Evolutionary conservation across 345 rosid genomes (phyloP).

Genomic region (Eucalyptus lansdowneana): DNA sequence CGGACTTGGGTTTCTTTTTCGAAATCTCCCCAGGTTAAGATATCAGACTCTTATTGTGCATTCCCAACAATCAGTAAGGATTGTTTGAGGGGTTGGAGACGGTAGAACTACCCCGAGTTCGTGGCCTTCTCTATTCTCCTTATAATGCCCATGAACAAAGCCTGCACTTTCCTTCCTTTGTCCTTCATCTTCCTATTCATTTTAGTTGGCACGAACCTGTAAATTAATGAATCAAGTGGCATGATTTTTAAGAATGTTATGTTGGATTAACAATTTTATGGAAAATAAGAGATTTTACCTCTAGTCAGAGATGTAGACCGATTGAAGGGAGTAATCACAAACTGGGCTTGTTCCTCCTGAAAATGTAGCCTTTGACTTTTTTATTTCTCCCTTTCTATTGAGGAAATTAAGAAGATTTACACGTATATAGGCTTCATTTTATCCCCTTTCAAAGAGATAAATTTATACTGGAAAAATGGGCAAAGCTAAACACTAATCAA

Average conservation of each 20-base stretch:
- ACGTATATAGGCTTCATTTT: neutral
- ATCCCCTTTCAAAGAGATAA: neutral
- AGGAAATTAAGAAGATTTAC: neutral
- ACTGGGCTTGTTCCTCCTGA: neutral
- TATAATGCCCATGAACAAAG: neutral
- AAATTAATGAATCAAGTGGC: neutral
- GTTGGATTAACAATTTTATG: neutral
- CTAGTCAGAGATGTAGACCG: neutral
- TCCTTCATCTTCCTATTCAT: neutral
- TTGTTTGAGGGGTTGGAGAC: neutral
- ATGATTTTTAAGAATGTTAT: neutral
- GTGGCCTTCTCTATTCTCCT: neutral
- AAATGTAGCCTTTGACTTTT: neutral
- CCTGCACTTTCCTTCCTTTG: neutral
- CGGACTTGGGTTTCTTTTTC: fast-evolving
- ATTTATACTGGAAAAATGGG: too few species aligned
- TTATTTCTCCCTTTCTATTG: neutral
- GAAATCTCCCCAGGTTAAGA: too few species aligned
- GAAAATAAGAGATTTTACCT: neutral
- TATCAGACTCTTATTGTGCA: too few species aligned
- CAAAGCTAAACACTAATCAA: too few species aligned
- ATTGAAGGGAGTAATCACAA: neutral
- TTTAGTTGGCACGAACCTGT: neutral
- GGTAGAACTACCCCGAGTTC: fast-evolving
- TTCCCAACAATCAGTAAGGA: neutral